These are phyloP conservation scores for Euptelea pleiosperma DNA, from an alignment of 164 flowering plant species.

Conservation along the genomic window DNA sequence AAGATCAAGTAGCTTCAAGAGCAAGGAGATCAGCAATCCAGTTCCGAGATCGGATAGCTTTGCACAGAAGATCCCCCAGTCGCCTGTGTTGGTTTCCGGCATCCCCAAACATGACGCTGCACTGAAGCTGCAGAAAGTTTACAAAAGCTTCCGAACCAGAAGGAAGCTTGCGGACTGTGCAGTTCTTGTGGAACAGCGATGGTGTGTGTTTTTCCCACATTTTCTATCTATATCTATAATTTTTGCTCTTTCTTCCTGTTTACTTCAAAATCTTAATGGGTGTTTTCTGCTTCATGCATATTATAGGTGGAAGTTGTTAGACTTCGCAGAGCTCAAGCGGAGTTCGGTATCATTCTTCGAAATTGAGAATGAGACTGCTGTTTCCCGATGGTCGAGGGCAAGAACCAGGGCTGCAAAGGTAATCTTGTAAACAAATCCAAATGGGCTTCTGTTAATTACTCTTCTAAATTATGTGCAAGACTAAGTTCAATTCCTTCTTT, in stretches of 20 bases:
- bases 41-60: constrained; percentile 12
- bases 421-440: background rate
- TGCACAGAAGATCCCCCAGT: constrained; percentile 9
- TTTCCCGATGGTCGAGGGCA: constrained; percentile 90
- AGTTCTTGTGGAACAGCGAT: constrained; percentile 79
- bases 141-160: constrained; percentile 88
- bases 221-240: background rate
- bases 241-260: background rate
- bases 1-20: constrained; percentile 14
- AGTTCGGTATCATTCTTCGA: constrained; percentile 89
- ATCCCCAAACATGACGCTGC: constrained; percentile 74
- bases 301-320: constrained; percentile 46
- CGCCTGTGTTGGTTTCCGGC: constrained; percentile 24
- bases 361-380: constrained; percentile 68
- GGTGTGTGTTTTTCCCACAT: constrained; percentile 35
- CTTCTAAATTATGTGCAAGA: background rate
- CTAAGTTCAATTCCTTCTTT: background rate
- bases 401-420: constrained; percentile 92
- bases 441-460: background rate
- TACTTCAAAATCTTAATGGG: background rate
- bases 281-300: background rate
- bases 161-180: constrained; percentile 95
- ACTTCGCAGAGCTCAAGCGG: constrained; percentile 82
- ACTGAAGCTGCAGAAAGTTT: constrained; percentile 83
- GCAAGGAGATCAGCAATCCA: constrained; percentile 11